Conservation (phyloP, 495 filamentous ascomycete species). For the Glonium stellatum region DNA sequence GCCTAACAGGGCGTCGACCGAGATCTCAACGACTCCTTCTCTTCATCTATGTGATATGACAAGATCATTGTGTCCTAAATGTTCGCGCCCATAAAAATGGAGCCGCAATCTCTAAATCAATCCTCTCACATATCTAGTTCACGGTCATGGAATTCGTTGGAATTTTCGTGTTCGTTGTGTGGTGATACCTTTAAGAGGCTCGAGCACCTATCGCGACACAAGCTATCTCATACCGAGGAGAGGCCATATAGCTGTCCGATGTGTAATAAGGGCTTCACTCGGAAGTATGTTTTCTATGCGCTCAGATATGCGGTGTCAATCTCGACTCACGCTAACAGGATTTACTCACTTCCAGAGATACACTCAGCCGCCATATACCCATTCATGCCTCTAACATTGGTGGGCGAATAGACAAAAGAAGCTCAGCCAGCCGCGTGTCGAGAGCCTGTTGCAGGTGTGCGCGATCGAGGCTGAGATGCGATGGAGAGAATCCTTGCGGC, state of each 20-base stretch:
- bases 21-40: background rate
- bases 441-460: conserved; percentile 3
- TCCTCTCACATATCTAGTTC: background rate
- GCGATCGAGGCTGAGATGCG: conserved; percentile 1
- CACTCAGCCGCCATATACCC: conserved; percentile 6
- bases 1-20: no score
- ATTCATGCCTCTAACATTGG: conserved; percentile 2
- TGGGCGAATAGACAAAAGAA: background rate
- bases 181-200: conserved; percentile 4
- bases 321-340: no score
- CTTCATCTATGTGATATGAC: background rate
- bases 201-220: conserved; percentile 19
- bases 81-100: background rate
- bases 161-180: conserved; percentile 1
- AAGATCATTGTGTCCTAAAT: background rate
- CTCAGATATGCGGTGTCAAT: no score
- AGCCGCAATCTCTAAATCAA: background rate
- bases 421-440: conserved; percentile 1
- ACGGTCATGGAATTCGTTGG: background rate
- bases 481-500: conserved; percentile 1
- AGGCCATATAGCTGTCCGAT: conserved; percentile 7
- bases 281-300: conserved; percentile 18
- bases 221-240: conserved; percentile 11
- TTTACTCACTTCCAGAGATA: conserved; percentile 6
- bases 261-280: conserved; percentile 14